Evolutionary conservation across 805 yeast species (phyloP), one percentile per base, ranked within the genome.

Genomic region (Schwanniomyces polymorphus): DNA sequence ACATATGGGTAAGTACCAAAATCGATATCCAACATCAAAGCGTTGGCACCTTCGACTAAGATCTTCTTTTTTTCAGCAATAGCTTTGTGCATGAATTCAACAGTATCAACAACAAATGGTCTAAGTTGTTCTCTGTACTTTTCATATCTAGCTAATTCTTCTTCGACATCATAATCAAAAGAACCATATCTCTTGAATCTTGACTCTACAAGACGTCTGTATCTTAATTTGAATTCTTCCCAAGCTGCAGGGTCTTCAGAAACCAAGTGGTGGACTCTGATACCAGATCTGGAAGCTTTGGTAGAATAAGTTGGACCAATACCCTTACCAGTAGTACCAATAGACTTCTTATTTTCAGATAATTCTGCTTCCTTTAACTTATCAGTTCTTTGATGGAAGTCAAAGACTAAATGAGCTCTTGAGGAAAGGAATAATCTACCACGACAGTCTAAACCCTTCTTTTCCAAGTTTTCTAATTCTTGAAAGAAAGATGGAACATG

Each of bases 321-420:
- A 72, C 99, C 99, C 67, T 94, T 94, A 65, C 98, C 97, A 29
- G 99, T 94, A 52, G 99, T 94, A 59, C 99, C 99, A 60, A 94
- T 92, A 23, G 88, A 79, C 66, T 90, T 89, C 67, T 89, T 89
- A 68, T 84, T 82, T 48, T 76, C 73, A 25, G 88, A 80, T 45
- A 94, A 79, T 72, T 94, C 99, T 45, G 88, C 85, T 73, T 94
- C 99, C 71, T 96, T 88, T 61, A 94, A 79, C 61, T 91, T 94
- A 67, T 94, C 99, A 43, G 96, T 91, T 67, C 91, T 83, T 75
- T 94, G 99, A 74, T 94, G 99, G 85, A 94, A 91, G 70, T 92
- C 97, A 66, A 94, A 94, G 40, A 94, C 99, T 59, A 94, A 74
- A 68, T 94, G 99, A 42, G 97, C 96, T 70, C 99, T 84, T 39